Conservation (phyloP, 805 yeast species). For the Metschnikowia kofuensis region DNA sequence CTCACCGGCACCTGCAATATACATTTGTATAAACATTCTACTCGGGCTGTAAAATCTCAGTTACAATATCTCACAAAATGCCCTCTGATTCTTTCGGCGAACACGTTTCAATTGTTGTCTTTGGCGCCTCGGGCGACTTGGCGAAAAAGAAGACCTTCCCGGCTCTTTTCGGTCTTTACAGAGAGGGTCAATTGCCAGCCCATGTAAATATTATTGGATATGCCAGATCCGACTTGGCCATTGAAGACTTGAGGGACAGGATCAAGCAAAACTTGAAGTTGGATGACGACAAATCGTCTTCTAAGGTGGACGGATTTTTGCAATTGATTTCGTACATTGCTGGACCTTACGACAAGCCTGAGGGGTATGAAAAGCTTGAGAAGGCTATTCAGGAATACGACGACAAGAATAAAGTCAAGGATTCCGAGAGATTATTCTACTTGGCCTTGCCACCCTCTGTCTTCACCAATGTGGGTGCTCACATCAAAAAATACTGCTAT, state of each 20-base stretch:
- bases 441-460: conserved; percentile 94
- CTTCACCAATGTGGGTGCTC: conserved; percentile 73
- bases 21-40: not conserved
- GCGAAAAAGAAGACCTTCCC: conserved; percentile 96
- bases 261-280: conserved; percentile 58
- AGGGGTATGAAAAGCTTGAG: conserved; percentile 64
- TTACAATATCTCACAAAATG: conserved; percentile 17
- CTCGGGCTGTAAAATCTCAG: not conserved
- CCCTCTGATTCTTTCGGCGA: conserved; percentile 50
- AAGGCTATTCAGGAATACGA: conserved; percentile 60
- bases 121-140: conserved; percentile 94
- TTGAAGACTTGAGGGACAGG: conserved; percentile 66
- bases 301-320: conserved; percentile 61
- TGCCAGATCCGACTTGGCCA: conserved; percentile 76
- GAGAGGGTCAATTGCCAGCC: conserved; percentile 68
- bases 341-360: conserved; percentile 78
- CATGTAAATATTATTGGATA: conserved; percentile 81
- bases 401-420: conserved; percentile 35
- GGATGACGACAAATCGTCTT: conserved; percentile 41
- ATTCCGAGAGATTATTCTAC: conserved; percentile 81
- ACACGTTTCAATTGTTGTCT: conserved; percentile 71
- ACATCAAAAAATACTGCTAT: conserved; percentile 67
- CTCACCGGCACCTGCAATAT: conserved; percentile 1
- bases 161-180: conserved; percentile 66
- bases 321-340: conserved; percentile 61